Base-by-base conservation (phyloP, 2,329 filamentous ascomycete genomes). In the Fusarium mangiferae region DNA sequence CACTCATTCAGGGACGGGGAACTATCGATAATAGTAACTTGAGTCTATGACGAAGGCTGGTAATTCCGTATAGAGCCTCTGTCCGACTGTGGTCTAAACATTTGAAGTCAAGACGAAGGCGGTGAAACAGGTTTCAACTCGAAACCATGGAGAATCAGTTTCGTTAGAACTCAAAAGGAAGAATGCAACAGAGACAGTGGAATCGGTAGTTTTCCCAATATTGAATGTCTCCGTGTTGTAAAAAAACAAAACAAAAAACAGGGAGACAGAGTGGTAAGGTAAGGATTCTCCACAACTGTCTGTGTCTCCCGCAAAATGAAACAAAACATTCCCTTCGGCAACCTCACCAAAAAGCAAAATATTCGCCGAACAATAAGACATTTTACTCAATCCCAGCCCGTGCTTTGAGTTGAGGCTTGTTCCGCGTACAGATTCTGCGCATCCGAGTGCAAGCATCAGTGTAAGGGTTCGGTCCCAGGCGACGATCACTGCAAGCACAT, bases 401-500 rank as follows among this genome's bases (percentile, higher is more conserved):
- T 63, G 70, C 71, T 74, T 65, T 60, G 26, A 39, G 48, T 63
- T 63, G 54, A 58, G 70, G 70, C 66, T 63, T 49, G 57, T 56
- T 58, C 54, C 68, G 65, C 51, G 65, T 35, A 70, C 48, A 66
- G 33, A 26, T 35, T 49, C 48, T 68, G 49, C 64, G 28, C 26
- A 52, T 68, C 30, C 59, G 42, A 51, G 48, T 39, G 24, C 49
- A 35, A 67, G 48, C 41, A 46, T 66, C 70, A 62, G 58, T 54
- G 54, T 18, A 70, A 55, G 46, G 56, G 51, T 45, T 66, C 60
- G n/a, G 54, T 46, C 75, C 75, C 68, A 48, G 75, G 30, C 64
- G 73, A 75, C 66, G 73, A 77, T 77, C 75, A 55, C 66, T 26
- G 30, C 30, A 28, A 56, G 65, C 62, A 44, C 57, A 67, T 57